phyloP scores from a whole-genome alignment of 2,329 filamentous ascomycete genomes.

The Aureobasidium sp. region DNA sequence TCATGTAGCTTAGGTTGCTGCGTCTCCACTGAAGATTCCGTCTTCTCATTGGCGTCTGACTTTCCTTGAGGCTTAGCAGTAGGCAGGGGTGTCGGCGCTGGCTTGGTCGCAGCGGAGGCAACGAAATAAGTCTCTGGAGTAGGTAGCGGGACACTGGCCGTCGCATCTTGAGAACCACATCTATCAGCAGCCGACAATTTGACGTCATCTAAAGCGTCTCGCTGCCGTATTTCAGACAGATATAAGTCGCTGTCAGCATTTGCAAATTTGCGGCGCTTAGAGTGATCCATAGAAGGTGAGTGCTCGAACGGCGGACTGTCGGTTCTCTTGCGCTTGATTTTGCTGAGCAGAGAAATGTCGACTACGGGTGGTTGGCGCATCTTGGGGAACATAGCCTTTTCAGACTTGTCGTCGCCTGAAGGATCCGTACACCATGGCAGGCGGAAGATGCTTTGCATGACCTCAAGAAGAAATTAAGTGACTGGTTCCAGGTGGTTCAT shows the following conservation, averaged over 20 bases:
- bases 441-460: conserved; percentile 47
- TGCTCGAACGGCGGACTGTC: conserved; percentile 38
- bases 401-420: conserved; percentile 38
- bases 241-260: conserved; percentile 13
- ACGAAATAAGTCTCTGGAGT: neutral
- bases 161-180: neutral
- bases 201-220: neutral
- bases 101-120: neutral
- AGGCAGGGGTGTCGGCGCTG: neutral
- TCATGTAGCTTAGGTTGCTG: conserved; percentile 53
- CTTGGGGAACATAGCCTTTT: conserved; percentile 36
- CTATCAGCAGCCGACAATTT: neutral
- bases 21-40: conserved; percentile 16
- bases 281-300: conserved; percentile 21
- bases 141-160: neutral
- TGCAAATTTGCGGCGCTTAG: conserved; percentile 27
- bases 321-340: conserved; percentile 54
- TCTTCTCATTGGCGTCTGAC: neutral
- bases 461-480: conserved; percentile 8
- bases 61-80: neutral
- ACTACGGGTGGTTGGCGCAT: conserved; percentile 39
- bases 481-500: conserved; percentile 5
- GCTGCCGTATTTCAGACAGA: neutral
- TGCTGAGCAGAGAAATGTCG: conserved; percentile 42
- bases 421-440: conserved; percentile 41